Percentiles rank a stretch among this genome's conserved stretches.
phyloP scores from a whole-genome alignment of 306 rosid species.

The Castanea sativa region DNA sequence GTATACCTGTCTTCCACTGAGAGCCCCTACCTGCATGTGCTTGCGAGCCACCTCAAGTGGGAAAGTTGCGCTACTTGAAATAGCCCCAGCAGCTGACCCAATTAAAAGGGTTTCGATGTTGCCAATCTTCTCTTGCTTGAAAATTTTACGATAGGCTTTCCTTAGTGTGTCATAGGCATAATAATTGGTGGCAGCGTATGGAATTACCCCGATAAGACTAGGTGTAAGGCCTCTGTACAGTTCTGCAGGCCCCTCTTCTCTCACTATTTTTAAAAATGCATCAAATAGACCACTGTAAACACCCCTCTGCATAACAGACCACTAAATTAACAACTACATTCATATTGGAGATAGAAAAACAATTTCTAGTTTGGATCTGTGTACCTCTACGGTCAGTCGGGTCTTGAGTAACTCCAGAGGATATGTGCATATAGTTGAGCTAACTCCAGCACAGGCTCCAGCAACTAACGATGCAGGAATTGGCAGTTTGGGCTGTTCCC shows the following conservation, averaged over 20 bases:
- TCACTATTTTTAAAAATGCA: constrained; percentile 75
- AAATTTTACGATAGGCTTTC: constrained; percentile 66
- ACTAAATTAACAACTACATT: not conserved
- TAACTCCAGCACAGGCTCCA: constrained; percentile 98
- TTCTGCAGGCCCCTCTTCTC: constrained; percentile 83
- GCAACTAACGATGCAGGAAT: constrained; percentile 90
- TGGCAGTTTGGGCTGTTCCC: constrained; percentile 69
- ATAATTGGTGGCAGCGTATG: constrained; percentile 89
- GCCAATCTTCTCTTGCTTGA: constrained; percentile 81
- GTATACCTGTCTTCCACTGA: constrained; percentile 82
- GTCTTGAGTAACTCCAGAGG: constrained; percentile 95
- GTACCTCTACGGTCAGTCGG: constrained; percentile 89
- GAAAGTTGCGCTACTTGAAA: constrained; percentile 88
- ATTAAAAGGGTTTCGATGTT: constrained; percentile 92
- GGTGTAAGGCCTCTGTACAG: constrained; percentile 91
- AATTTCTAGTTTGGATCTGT: not conserved
- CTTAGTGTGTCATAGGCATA: constrained; percentile 79
- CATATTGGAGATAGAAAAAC: not conserved
- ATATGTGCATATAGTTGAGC: constrained; percentile 83
- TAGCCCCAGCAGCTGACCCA: constrained; percentile 92
- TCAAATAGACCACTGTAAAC: constrained; percentile 71
- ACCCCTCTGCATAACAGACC: constrained; percentile 69
- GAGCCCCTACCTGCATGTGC: constrained; percentile 96
- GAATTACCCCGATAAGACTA: constrained; percentile 89
- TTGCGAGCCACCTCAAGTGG: constrained; percentile 98